These are phyloP conservation scores for Aspergillus bridgeri DNA, from an alignment of 495 filamentous ascomycete genomes.

Conservation along the genomic window DNA sequence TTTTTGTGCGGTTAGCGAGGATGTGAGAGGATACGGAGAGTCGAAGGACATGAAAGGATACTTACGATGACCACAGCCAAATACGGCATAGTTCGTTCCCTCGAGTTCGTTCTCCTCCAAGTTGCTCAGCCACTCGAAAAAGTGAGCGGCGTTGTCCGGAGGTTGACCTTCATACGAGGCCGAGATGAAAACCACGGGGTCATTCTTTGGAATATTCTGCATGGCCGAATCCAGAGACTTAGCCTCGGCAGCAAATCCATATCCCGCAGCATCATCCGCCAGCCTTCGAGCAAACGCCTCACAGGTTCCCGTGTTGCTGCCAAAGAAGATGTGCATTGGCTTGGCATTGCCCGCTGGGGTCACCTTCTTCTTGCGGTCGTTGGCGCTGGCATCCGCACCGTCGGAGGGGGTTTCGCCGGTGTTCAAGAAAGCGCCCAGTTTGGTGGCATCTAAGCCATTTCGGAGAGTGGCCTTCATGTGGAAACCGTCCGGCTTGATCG, in stretches of 20 bases:
- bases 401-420: background rate
- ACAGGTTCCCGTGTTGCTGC: slow-evolving; percentile 15
- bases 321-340: slow-evolving; percentile 10
- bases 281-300: slow-evolving; percentile 9
- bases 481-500: slow-evolving; percentile 73
- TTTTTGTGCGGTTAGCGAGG: slow-evolving; percentile 19
- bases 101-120: slow-evolving; percentile 1
- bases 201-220: background rate
- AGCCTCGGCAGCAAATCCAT: slow-evolving; percentile 8
- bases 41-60: background rate
- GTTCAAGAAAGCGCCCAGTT: background rate
- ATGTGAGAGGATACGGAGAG: background rate
- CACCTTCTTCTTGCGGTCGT: background rate
- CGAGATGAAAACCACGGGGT: slow-evolving; percentile 11
- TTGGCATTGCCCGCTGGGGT: background rate
- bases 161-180: slow-evolving; percentile 15
- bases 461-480: slow-evolving; percentile 63
- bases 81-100: slow-evolving; percentile 10
- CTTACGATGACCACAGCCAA: slow-evolving; percentile 36
- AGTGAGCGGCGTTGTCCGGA: slow-evolving; percentile 15
- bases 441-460: slow-evolving; percentile 41
- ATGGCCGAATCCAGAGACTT: slow-evolving; percentile 6
- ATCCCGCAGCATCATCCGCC: slow-evolving; percentile 2
- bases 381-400: background rate
- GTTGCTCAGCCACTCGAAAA: slow-evolving; percentile 10